Percentiles rank a stretch among this genome's conserved stretches.
phyloP scores from a whole-genome alignment of 176 grass and related monocot species.

The Oryza meyeriana region DNA sequence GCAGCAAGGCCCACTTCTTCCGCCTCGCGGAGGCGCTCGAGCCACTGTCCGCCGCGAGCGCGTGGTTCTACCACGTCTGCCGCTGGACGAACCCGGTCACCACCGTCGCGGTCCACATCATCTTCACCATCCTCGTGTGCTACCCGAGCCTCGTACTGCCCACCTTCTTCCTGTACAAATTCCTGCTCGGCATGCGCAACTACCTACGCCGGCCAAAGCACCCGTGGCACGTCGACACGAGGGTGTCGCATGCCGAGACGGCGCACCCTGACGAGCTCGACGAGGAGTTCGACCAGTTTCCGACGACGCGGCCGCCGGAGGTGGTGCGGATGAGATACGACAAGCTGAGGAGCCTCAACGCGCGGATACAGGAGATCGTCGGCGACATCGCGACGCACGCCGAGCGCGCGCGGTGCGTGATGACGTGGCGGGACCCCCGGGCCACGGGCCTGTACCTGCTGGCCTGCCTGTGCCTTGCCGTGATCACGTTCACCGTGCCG shows the following conservation, averaged over 20 bases:
- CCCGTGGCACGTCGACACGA: slow-evolving; percentile 74
- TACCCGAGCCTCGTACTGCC: slow-evolving; percentile 70
- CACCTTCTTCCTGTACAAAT: slow-evolving; percentile 74
- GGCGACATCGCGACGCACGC: slow-evolving; percentile 63
- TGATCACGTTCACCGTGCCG: slow-evolving; percentile 46
- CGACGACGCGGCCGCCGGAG: slow-evolving; percentile 49
- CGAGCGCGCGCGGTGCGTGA: slow-evolving; percentile 47
- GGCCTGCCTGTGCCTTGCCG: slow-evolving; percentile 43
- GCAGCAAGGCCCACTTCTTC: slow-evolving; percentile 86
- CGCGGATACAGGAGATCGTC: slow-evolving; percentile 72
- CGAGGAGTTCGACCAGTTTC: slow-evolving; percentile 91
- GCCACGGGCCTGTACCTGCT: slow-evolving; percentile 62
- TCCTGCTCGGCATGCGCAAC: slow-evolving; percentile 57
- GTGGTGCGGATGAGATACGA: slow-evolving; percentile 80
- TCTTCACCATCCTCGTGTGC: slow-evolving; percentile 66
- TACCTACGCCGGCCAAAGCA: slow-evolving; percentile 50
- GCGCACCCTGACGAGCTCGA: slow-evolving; percentile 69
- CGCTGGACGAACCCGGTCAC: slow-evolving; percentile 68
- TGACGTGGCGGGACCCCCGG: slow-evolving; percentile 66
- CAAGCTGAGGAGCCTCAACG: slow-evolving; percentile 62
- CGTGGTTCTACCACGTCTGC: slow-evolving; percentile 66
- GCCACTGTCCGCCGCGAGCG: slow-evolving; percentile 41
- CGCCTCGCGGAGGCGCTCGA: slow-evolving; percentile 55
- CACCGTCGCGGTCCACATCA: slow-evolving; percentile 61
- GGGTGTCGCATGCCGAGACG: slow-evolving; percentile 54